phyloP scores from a whole-genome alignment of 148 eudicot species.

The Talinum fruticosum region DNA sequence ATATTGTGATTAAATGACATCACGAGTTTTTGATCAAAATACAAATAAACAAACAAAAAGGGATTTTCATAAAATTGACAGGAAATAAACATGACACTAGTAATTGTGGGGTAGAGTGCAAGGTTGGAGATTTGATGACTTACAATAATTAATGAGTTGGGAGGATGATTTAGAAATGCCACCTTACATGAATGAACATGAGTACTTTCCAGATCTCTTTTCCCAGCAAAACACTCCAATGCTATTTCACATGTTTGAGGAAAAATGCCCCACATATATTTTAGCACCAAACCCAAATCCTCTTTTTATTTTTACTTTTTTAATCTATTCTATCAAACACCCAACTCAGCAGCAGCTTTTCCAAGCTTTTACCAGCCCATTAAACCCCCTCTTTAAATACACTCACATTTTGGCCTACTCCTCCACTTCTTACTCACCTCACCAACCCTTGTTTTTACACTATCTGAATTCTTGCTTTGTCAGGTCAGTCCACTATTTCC shows the following conservation, averaged over 20 bases:
- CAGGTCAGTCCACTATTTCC: slow-evolving; percentile 24
- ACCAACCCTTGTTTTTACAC: neutral
- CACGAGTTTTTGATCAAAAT: neutral
- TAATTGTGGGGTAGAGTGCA: slow-evolving; percentile 34
- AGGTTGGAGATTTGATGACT: slow-evolving; percentile 21
- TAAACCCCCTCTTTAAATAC: slow-evolving; percentile 31
- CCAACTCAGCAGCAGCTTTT: slow-evolving; percentile 27
- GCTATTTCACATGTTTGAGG: neutral
- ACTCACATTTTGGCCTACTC: slow-evolving; percentile 16
- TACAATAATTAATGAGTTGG: slow-evolving; percentile 9
- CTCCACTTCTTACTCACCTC: slow-evolving; percentile 11
- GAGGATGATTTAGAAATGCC: slow-evolving; percentile 27
- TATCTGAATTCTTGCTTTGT: slow-evolving; percentile 10
- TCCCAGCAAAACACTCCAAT: slow-evolving; percentile 16
- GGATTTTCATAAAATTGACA: neutral
- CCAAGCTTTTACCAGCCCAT: slow-evolving; percentile 19
- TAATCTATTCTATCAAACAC: neutral
- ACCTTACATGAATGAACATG: slow-evolving; percentile 16
- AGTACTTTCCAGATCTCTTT: slow-evolving; percentile 23
- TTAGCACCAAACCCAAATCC: slow-evolving; percentile 31
- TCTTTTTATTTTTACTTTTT: slow-evolving; percentile 4
- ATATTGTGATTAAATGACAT: neutral
- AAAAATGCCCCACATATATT: slow-evolving; percentile 4
- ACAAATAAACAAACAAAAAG: neutral
- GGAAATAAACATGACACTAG: neutral